A percentile compares a stretch with the other conserved stretches of the same genome.
Evolutionary conservation across 2,329 filamentous ascomycete species (phyloP).

Genomic region (Ophiostoma himal-ulmi): DNA sequence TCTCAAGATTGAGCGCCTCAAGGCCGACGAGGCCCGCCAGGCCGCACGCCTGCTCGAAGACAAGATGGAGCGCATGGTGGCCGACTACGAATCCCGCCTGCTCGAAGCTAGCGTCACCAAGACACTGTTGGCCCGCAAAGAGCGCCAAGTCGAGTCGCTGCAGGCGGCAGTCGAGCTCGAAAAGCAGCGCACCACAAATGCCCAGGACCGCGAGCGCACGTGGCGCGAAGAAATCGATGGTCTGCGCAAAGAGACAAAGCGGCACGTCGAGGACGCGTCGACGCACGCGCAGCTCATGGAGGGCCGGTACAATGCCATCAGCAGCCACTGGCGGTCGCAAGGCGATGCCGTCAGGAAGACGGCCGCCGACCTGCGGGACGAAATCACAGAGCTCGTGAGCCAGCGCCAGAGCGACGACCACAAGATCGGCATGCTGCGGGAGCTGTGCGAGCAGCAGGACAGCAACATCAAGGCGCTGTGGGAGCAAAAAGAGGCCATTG

Average conservation of each 20-base stretch:
- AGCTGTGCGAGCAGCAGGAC: constrained; percentile 68
- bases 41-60: constrained; percentile 62
- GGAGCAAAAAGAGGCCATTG: constrained; percentile 58
- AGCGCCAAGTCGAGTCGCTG: constrained; percentile 66
- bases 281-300: constrained; percentile 61
- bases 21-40: constrained; percentile 65
- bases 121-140: constrained; percentile 63
- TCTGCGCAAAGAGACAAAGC: constrained; percentile 51
- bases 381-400: constrained; percentile 50
- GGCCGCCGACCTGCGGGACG: constrained; percentile 44
- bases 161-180: constrained; percentile 60
- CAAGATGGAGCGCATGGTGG: constrained; percentile 62
- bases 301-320: constrained; percentile 62
- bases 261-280: constrained; percentile 61
- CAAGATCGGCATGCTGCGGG: constrained; percentile 58
- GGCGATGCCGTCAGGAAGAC: constrained; percentile 55
- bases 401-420: constrained; percentile 56
- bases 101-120: constrained; percentile 67
- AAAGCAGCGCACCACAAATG: constrained; percentile 53
- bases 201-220: constrained; percentile 53
- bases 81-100: constrained; percentile 63
- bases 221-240: constrained; percentile 62
- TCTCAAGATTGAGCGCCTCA: constrained; percentile 58
- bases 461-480: constrained; percentile 57
- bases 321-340: constrained; percentile 61